phyloP scores from a whole-genome alignment of 2,329 filamentous ascomycete species.

The Aciculosporium take region DNA sequence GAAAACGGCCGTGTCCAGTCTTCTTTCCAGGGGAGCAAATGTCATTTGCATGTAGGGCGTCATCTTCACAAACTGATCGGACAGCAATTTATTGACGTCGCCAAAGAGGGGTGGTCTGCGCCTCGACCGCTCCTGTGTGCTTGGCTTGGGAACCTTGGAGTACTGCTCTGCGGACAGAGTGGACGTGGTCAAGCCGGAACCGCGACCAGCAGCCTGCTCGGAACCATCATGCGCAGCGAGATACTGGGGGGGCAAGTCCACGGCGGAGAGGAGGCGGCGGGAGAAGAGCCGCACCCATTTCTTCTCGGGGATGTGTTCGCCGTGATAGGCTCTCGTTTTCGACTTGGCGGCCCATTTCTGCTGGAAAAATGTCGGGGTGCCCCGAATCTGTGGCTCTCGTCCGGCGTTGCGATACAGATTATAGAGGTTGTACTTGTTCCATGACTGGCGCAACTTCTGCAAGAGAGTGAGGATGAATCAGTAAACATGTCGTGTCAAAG shows the following conservation, averaged over 20 bases:
- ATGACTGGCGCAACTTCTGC: slow-evolving; percentile 87
- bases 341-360: slow-evolving; percentile 96
- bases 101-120: slow-evolving; percentile 12
- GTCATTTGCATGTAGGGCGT: slow-evolving; percentile 96
- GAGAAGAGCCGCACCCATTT: slow-evolving; percentile 93
- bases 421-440: slow-evolving; percentile 96
- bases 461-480: background rate
- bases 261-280: slow-evolving; percentile 63
- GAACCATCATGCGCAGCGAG: slow-evolving; percentile 73
- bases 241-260: slow-evolving; percentile 70
- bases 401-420: slow-evolving; percentile 46
- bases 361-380: slow-evolving; percentile 70
- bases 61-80: slow-evolving; percentile 24
- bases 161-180: slow-evolving; percentile 20
- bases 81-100: slow-evolving; percentile 20
- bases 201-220: slow-evolving; percentile 68
- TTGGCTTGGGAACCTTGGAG: slow-evolving; percentile 16
- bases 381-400: slow-evolving; percentile 16
- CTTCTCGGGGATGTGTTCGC: slow-evolving; percentile 83
- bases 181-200: slow-evolving; percentile 45
- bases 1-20: slow-evolving; percentile 90
- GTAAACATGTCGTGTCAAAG: background rate
- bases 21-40: slow-evolving; percentile 78
- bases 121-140: slow-evolving; percentile 8
- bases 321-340: slow-evolving; percentile 73